Conservation (phyloP, 805 yeast genomes). For the Yamadazyma kitorensis region DNA sequence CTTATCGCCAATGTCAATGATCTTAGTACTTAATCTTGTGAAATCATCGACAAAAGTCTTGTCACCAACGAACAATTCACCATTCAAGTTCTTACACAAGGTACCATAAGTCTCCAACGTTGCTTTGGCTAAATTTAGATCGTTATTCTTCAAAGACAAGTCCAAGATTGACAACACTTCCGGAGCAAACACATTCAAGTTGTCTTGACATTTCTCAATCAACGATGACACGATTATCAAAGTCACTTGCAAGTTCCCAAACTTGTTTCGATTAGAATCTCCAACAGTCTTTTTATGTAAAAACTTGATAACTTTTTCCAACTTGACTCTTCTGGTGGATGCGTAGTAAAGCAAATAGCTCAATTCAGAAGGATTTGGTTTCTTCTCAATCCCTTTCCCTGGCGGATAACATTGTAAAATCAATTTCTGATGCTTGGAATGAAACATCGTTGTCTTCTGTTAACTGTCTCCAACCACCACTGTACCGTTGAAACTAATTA, state of each 20-base stretch:
- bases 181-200: conserved; percentile 77
- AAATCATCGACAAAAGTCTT: conserved; percentile 51
- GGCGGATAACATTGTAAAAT: conserved; percentile 92
- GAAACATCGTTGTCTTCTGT: conserved; percentile 6
- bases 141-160: conserved; percentile 52
- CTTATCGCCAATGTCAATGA: conserved; percentile 16
- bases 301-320: conserved; percentile 80
- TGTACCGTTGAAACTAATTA: no score
- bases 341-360: conserved; percentile 88
- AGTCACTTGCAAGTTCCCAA: conserved; percentile 84
- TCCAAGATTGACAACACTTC: conserved; percentile 61
- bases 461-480: not conserved
- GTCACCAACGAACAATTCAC: conserved; percentile 65
- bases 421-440: conserved; percentile 84
- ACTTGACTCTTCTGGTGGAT: conserved; percentile 80
- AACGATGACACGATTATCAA: conserved; percentile 66
- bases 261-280: conserved; percentile 59
- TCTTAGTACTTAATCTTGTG: conserved; percentile 24
- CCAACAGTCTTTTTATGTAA: conserved; percentile 56
- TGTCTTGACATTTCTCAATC: conserved; percentile 74
- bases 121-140: conserved; percentile 57
- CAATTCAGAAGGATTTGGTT: conserved; percentile 89
- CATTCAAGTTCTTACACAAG: conserved; percentile 50
- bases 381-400: conserved; percentile 81
- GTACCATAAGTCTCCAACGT: conserved; percentile 46